Evolutionary conservation across 2,329 filamentous ascomycete genomes (phyloP), one percentile per base, ranked within the genome.

Genomic region (Scedosporium dehoogii): DNA sequence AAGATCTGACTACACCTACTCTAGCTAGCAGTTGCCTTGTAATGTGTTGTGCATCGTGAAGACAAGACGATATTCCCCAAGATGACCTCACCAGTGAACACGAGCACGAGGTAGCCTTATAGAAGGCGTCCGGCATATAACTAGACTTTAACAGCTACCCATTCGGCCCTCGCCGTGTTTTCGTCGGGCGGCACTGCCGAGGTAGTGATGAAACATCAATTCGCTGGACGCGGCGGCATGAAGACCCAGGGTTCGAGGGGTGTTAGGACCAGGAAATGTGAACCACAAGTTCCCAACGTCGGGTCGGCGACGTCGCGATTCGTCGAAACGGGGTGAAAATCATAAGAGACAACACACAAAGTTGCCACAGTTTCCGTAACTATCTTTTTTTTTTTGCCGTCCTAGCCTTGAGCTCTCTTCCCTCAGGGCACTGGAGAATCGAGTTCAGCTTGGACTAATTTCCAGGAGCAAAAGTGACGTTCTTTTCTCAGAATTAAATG

Each of bases 261-360:
- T 55, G 51, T 55, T 55, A 55, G 7, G 51, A 55, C 51, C 51
- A 55, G 51, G 51, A 55, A 55, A 55, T 23, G 51, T 27, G 51
- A 55, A 55, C 51, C 51, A 55, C 51, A 55, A 55, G 51, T 23
- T 55, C 23, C 23, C 23, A 27, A 55, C 23, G 51, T 55, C 51
- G 51, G 51, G 51, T 55, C 21, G 18, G 51, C 51, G 51, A 55
- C 51, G 51, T 55, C 51, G 51, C 51, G 51, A 55, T 55, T 55
- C 51, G 51, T 55, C 51, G 10, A 10, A 55, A 55, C 51, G 23
- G 51, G 23, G 44, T n/a, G 44, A 48, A 48, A 48, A 48, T n/a
- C 44, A 48, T n/a, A 23, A 18, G 44, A 48, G 18, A n/a, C 16
- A 48, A 7, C 16, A 14, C 44, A 21, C n/a, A 10, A 55, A 23